These are phyloP conservation scores for Nitzschia sp. DNA, from an alignment of 108 stramenopile species.

Conservation along the genomic window DNA sequence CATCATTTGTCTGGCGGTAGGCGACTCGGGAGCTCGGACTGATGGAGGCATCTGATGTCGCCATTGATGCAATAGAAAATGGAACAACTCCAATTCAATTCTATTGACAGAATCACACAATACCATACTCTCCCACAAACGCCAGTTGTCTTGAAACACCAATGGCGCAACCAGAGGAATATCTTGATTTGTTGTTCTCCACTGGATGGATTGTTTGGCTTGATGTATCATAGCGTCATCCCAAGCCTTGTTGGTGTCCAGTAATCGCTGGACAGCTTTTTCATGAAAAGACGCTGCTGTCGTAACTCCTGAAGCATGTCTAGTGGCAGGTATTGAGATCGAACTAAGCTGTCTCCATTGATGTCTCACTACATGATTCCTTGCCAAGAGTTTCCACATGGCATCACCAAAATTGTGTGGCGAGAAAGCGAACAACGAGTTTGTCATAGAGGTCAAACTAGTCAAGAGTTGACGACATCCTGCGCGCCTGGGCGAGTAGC, in stretches of 20 bases:
- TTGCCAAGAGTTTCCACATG: too few relatives aligned
- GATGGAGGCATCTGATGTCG: not conserved
- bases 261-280: not conserved
- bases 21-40: not conserved
- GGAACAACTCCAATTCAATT: not conserved
- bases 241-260: not conserved
- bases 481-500: too few relatives aligned
- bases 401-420: too few relatives aligned
- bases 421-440: too few relatives aligned
- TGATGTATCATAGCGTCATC: not conserved
- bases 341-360: too few relatives aligned
- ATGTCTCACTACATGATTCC: too few relatives aligned
- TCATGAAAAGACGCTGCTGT: not conserved
- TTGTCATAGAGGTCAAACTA: too few relatives aligned
- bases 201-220: not conserved
- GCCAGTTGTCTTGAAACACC: slow-evolving; percentile 1
- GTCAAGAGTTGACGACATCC: too few relatives aligned
- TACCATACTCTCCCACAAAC: not conserved
- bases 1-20: not conserved
- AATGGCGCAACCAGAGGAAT: not conserved
- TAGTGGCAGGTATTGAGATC: too few relatives aligned
- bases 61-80: not conserved
- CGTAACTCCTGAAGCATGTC: too few relatives aligned
- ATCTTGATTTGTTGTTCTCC: slow-evolving; percentile 2
- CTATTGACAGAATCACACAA: not conserved